These are phyloP conservation scores for Allantophomopsis lycopodina DNA, from an alignment of 2,329 filamentous ascomycete genomes.

Conservation along the genomic window DNA sequence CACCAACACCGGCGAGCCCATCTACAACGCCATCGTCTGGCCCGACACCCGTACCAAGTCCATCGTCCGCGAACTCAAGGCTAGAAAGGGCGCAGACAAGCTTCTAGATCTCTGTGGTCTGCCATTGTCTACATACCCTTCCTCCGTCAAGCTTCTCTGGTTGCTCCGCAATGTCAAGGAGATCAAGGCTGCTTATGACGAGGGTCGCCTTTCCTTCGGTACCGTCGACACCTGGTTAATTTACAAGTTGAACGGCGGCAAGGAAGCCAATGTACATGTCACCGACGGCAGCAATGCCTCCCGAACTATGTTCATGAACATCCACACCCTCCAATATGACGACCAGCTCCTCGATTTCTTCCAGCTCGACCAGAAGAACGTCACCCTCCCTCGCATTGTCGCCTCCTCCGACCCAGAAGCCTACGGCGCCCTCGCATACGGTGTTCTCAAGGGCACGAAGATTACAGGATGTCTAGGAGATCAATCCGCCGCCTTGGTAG, in stretches of 20 bases:
- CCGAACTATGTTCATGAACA: slow-evolving; percentile 78
- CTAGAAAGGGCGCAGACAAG: slow-evolving; percentile 49
- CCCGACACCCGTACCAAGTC: slow-evolving; percentile 66
- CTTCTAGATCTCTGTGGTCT: slow-evolving; percentile 58
- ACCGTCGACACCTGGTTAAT: slow-evolving; percentile 73
- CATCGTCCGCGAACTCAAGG: slow-evolving; percentile 61
- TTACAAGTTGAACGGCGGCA: slow-evolving; percentile 65
- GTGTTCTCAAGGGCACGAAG: slow-evolving; percentile 48
- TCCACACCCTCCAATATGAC: slow-evolving; percentile 63
- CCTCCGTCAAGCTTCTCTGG: slow-evolving; percentile 67
- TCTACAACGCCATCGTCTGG: slow-evolving; percentile 78
- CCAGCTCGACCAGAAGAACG: slow-evolving; percentile 52
- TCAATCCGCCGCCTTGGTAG: slow-evolving; percentile 69
- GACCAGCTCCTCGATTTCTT: slow-evolving; percentile 64
- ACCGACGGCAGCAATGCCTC: slow-evolving; percentile 77
- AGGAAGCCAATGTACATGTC: slow-evolving; percentile 50
- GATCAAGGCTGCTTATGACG: slow-evolving; percentile 58
- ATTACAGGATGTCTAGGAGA: slow-evolving; percentile 73
- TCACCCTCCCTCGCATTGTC: slow-evolving; percentile 64
- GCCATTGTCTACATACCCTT: slow-evolving; percentile 72
- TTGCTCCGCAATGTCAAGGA: slow-evolving; percentile 53
- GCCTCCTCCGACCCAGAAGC: slow-evolving; percentile 56
- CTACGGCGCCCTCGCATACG: slow-evolving; percentile 50
- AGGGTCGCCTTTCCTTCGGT: slow-evolving; percentile 59
- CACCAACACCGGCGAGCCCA: slow-evolving; percentile 57